Percentiles rank a stretch among this genome's conserved stretches.
phyloP scores from a whole-genome alignment of 2,329 filamentous ascomycete genomes.

The Aspergillus aculeatinus region DNA sequence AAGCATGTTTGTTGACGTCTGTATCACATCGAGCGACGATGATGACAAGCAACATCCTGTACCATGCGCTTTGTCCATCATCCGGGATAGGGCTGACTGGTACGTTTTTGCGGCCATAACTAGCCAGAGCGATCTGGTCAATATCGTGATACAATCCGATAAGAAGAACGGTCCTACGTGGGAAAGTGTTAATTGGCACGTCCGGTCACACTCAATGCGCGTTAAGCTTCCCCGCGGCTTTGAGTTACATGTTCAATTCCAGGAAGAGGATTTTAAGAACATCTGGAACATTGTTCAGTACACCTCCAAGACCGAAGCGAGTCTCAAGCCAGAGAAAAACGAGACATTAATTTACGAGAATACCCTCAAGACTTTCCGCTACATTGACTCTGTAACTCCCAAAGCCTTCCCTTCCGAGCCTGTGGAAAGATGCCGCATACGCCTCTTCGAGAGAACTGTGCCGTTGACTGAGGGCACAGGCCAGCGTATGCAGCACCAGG shows the following conservation, averaged over 20 bases:
- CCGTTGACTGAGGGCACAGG: slow-evolving; percentile 72
- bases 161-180: slow-evolving; percentile 70
- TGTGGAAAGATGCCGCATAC: slow-evolving; percentile 68
- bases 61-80: slow-evolving; percentile 72
- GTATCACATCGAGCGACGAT: slow-evolving; percentile 67
- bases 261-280: slow-evolving; percentile 73
- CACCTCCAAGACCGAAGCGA: slow-evolving; percentile 71
- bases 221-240: slow-evolving; percentile 75
- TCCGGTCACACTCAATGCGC: slow-evolving; percentile 64
- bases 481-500: slow-evolving; percentile 70
- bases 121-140: slow-evolving; percentile 76
- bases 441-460: slow-evolving; percentile 70
- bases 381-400: slow-evolving; percentile 72
- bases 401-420: slow-evolving; percentile 74
- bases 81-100: slow-evolving; percentile 67
- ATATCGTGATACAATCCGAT: slow-evolving; percentile 69
- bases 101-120: slow-evolving; percentile 71
- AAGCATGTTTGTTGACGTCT: slow-evolving; percentile 71
- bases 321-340: slow-evolving; percentile 65
- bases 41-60: slow-evolving; percentile 68
- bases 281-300: slow-evolving; percentile 85
- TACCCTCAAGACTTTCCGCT: slow-evolving; percentile 72
- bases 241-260: slow-evolving; percentile 67
- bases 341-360: slow-evolving; percentile 70
- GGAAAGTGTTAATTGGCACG: slow-evolving; percentile 79